A percentile compares a stretch with the other conserved stretches of the same genome.
phyloP scores from a whole-genome alignment of 2,329 filamentous ascomycete genomes.

The Curvularia spicifera region DNA sequence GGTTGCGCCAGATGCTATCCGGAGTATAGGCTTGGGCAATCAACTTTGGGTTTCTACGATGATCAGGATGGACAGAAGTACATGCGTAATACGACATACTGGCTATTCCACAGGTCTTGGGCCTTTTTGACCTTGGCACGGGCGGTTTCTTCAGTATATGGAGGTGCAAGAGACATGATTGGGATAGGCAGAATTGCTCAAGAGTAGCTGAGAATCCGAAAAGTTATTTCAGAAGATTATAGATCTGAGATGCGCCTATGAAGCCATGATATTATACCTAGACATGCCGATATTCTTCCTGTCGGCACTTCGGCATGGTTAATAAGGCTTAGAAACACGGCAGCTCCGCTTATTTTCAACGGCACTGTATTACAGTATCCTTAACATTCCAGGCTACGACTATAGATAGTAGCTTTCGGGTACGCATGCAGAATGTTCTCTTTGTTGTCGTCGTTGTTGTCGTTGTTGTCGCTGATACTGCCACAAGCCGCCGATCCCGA shows the following conservation, averaged over 20 bases:
- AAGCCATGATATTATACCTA: neutral
- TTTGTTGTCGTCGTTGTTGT: neutral
- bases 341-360: neutral
- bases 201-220: neutral
- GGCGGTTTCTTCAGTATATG: slow-evolving; percentile 77
- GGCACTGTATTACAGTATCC: neutral
- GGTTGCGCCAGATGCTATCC: slow-evolving; percentile 82
- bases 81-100: slow-evolving; percentile 54
- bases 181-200: neutral
- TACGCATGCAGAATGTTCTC: neutral
- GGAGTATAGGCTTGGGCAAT: slow-evolving; percentile 77
- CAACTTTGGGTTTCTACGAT: slow-evolving; percentile 64
- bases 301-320: slow-evolving; percentile 19
- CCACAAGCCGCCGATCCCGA: neutral
- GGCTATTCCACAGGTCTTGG: slow-evolving; percentile 82
- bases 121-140: slow-evolving; percentile 80
- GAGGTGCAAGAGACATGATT: slow-evolving; percentile 63
- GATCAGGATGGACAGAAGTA: slow-evolving; percentile 11
- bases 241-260: neutral
- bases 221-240: neutral
- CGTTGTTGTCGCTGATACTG: neutral
- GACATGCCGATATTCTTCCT: neutral
- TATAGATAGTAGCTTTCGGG: too few species aligned
- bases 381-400: neutral
- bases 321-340: neutral